A percentile compares a stretch with the other conserved stretches of the same genome.
phyloP scores from a whole-genome alignment of 805 yeast genomes.

The Lipomyces sp. region DNA sequence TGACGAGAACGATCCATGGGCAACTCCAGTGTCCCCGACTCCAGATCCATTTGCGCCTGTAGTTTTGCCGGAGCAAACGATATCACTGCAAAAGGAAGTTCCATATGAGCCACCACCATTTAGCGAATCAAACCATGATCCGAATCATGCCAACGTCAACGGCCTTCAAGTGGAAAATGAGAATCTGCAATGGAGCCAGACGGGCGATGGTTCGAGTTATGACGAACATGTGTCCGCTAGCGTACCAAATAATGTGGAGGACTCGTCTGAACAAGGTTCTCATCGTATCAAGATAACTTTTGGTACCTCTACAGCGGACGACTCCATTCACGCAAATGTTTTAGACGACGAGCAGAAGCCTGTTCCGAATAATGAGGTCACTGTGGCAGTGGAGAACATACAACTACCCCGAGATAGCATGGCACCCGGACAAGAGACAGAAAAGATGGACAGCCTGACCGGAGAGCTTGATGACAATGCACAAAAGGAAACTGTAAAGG shows the following conservation, averaged over 20 bases:
- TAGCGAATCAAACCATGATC: background rate
- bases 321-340: background rate
- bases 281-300: background rate
- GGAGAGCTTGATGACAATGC: background rate
- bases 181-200: background rate
- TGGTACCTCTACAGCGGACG: background rate
- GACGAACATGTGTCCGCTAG: background rate
- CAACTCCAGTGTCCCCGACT: constrained; percentile 27
- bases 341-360: background rate
- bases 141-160: background rate
- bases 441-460: background rate
- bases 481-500: background rate
- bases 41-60: background rate
- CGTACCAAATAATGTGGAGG: background rate
- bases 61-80: background rate
- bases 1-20: constrained; percentile 37
- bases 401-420: background rate
- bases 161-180: background rate
- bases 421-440: background rate
- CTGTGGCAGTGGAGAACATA: background rate
- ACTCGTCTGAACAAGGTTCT: background rate
- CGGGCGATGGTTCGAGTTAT: background rate
- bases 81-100: background rate
- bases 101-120: background rate
- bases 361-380: background rate